These are phyloP conservation scores for Magnolia officinalis DNA, from an alignment of 164 flowering plant genomes.

Conservation along the genomic window DNA sequence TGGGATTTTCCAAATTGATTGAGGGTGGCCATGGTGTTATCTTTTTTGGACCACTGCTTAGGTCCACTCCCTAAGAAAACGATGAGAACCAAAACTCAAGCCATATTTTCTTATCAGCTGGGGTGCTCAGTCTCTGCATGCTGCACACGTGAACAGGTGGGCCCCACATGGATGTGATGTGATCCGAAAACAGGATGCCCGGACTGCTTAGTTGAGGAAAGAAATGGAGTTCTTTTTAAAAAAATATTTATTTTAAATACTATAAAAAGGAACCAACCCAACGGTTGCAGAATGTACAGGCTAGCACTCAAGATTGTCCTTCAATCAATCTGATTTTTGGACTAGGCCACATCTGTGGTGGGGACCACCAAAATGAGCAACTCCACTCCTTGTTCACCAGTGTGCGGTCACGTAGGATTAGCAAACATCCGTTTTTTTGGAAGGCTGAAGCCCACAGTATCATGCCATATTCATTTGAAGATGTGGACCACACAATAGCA, in stretches of 20 bases:
- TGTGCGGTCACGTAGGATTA: neutral
- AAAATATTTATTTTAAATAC: no score
- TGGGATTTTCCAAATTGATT: neutral
- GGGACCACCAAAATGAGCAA: neutral
- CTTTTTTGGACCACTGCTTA: neutral
- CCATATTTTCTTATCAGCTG: neutral
- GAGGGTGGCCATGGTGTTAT: neutral
- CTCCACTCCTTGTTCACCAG: neutral
- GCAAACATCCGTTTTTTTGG: neutral
- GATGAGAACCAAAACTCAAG: neutral
- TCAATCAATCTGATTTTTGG: neutral
- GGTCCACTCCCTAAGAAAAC: neutral
- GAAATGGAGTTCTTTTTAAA: no score
- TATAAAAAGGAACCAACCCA: no score
- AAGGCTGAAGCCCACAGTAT: neutral
- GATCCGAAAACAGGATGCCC: neutral
- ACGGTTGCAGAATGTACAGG: no score
- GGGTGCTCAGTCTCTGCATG: neutral
- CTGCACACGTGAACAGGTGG: neutral
- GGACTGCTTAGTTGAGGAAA: no score
- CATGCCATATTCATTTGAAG: neutral
- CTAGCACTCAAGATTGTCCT: neutral
- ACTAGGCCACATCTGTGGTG: neutral
- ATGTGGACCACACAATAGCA: neutral
- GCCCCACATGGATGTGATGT: neutral